These are phyloP conservation scores for Daldinia sp. DNA, from an alignment of 2,329 filamentous ascomycete genomes.

Conservation along the genomic window DNA sequence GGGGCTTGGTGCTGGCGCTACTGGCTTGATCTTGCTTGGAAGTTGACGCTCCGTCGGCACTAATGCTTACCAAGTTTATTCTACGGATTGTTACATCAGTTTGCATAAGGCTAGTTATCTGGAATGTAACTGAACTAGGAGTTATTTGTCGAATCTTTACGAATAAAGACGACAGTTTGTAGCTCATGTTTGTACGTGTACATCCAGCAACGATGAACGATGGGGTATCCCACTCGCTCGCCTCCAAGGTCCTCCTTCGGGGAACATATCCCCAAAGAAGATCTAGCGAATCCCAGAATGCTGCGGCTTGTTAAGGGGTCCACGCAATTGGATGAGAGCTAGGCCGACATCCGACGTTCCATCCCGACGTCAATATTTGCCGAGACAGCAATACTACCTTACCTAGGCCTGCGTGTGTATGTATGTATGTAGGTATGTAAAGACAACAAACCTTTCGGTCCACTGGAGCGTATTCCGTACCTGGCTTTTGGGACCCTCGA, in stretches of 20 bases:
- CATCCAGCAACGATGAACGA: neutral
- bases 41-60: neutral
- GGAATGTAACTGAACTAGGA: neutral
- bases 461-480: neutral
- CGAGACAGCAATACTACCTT: neutral
- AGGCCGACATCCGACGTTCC: neutral
- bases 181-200: neutral
- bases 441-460: neutral
- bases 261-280: neutral
- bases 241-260: neutral
- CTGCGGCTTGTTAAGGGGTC: neutral
- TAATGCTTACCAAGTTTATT: neutral
- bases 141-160: neutral
- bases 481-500: neutral
- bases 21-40: too few species aligned
- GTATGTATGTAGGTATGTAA: too few species aligned
- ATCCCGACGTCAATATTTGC: neutral
- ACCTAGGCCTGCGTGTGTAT: too few species aligned
- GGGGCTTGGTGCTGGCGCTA: neutral
- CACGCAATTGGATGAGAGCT: neutral
- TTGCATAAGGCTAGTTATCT: neutral
- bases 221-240: neutral
- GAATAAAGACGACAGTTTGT: neutral
- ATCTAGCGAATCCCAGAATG: neutral
- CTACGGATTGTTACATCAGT: neutral